Evolutionary conservation across 768 basidiomycete species (phyloP).

Genomic region (Pulveroboletus sp.): DNA sequence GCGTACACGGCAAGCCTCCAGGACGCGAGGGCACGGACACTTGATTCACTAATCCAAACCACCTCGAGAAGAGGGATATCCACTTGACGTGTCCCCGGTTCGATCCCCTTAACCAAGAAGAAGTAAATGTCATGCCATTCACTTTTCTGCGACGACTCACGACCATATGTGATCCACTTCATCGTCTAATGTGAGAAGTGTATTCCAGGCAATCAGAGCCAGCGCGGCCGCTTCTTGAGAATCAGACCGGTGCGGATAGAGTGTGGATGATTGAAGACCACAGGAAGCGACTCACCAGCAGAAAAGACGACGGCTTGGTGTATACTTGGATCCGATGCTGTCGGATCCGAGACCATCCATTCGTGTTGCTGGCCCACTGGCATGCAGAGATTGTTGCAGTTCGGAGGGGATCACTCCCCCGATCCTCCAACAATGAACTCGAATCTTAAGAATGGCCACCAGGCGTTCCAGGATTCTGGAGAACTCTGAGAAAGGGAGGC

Average conservation of each 20-base stretch:
- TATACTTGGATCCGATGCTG: not conserved
- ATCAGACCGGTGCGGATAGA: not conserved
- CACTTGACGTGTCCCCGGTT: conserved; percentile 12
- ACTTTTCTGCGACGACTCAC: conserved; percentile 11
- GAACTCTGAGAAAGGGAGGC: not conserved
- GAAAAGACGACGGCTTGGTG: conserved; percentile 5
- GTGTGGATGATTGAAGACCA: not conserved
- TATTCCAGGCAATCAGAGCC: conserved; percentile 13
- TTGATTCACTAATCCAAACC: conserved; percentile 20
- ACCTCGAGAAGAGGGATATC: conserved; percentile 21
- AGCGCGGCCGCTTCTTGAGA: conserved; percentile 8
- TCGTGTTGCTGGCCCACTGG: not conserved
- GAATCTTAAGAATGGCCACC: not conserved
- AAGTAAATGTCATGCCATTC: not conserved
- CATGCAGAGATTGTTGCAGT: not conserved
- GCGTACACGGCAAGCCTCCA: not conserved
- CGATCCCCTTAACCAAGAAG: conserved; percentile 3
- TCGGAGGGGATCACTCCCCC: not conserved
- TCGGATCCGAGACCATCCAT: conserved; percentile 1
- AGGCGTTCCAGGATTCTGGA: not conserved
- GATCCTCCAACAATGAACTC: not conserved
- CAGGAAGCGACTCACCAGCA: conserved; percentile 8
- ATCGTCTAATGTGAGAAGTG: conserved; percentile 14
- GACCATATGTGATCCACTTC: conserved; percentile 20
- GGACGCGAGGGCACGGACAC: conserved; percentile 2